phyloP scores from a whole-genome alignment of 2,329 filamentous ascomycete species.

The Trichoderma pleuroti region DNA sequence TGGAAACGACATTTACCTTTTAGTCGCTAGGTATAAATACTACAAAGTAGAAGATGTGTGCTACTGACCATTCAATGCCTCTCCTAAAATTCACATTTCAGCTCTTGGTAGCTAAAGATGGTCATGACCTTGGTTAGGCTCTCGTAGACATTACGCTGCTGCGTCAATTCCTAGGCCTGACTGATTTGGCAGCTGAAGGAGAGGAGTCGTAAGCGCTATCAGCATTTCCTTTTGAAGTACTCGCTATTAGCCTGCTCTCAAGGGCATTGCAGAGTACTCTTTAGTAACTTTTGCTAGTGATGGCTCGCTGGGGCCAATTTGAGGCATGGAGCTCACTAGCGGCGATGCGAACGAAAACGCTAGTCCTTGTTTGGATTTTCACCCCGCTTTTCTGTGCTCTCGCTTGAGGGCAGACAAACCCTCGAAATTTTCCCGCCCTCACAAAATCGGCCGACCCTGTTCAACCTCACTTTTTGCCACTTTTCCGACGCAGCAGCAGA shows the following conservation, averaged over 20 bases:
- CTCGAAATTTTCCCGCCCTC: constrained; percentile 36
- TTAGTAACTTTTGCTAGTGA: not conserved
- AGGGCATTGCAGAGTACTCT: not conserved
- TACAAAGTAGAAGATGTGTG: not conserved
- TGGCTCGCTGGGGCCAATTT: not conserved
- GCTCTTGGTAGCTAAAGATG: not conserved
- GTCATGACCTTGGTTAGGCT: not conserved
- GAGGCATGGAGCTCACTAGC: not conserved
- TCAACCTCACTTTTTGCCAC: constrained; percentile 27
- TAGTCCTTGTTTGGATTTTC: constrained; percentile 23
- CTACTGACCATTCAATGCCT: not conserved
- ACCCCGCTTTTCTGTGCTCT: constrained; percentile 26
- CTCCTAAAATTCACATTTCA: not conserved
- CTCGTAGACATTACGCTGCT: not conserved
- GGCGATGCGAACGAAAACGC: constrained; percentile 19
- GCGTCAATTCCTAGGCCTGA: not conserved
- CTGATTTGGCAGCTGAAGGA: not conserved
- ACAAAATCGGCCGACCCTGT: constrained; percentile 33
- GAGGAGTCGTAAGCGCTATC: not conserved
- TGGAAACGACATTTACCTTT: constrained; percentile 9
- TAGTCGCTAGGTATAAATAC: not conserved
- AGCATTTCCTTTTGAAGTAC: not conserved
- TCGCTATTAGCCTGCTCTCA: rapidly evolving
- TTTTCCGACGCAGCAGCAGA: constrained; percentile 35
- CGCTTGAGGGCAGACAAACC: constrained; percentile 42